Base-by-base conservation (phyloP, 2,329 filamentous ascomycete species). In the Leptographium procerum region DNA sequence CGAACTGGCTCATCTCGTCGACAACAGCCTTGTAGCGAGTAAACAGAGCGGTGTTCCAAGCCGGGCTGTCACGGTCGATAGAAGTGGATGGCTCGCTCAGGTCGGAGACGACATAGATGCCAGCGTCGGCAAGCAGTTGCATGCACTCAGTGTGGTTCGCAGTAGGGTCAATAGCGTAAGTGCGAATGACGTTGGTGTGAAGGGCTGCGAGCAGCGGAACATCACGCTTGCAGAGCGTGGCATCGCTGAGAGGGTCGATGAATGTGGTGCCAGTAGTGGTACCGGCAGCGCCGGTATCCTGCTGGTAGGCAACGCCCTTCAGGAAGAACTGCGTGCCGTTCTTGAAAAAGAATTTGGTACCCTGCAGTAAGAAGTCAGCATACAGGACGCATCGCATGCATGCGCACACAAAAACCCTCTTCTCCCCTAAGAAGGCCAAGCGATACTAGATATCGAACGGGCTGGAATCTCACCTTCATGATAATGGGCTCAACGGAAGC, bases 101-200 rank as follows among this genome's bases (percentile, higher is more conserved):
- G 78, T 99, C 94, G 65, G 91, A 88, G 66, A 99, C 83, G 68
- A 99, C 86, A 73, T 97, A 99, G 77, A 99, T 97, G 68, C 91
- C 92, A 59, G 88, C 88, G 61, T 88, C 83, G 59, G 87, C 80
- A 55, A 99, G 82, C 64, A 89, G 72, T 65, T 80, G 77, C 91
- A 99, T 96, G 77, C 94, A 97, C 56, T 78, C 80, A 57, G 80
- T 78, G 77, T 99, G 94, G 75, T 95, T 79, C 65, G 79, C 72
- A 19, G 78, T 82, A 28, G 92, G 89, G 75, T 97, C 83, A 67
- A 97, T 84, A 66, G 92, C 91, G 72, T 99, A 99, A 59, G 94
- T 91, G 73, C 94, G 92, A 72, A 99, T 92, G 66, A 86, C 85
- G 77, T 99, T 99, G 73, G 91, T 96, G 63, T 84, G 80, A 61